These are phyloP conservation scores for Elaeis oleifera DNA, from an alignment of 202 grass and related monocot species.

Conservation along the genomic window DNA sequence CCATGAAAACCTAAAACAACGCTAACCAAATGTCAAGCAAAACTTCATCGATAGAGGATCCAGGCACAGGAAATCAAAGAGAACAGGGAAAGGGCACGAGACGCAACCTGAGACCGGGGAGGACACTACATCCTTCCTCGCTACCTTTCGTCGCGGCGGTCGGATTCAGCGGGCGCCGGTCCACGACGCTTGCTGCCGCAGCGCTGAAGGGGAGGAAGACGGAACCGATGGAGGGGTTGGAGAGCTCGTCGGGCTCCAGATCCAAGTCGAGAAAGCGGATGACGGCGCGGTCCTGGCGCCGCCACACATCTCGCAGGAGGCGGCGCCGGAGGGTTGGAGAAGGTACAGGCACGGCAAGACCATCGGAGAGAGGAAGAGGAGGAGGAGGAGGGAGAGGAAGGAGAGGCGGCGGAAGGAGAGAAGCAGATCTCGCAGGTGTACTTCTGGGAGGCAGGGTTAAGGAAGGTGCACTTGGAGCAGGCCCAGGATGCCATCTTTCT, in stretches of 20 bases:
- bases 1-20: no score
- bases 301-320: conserved; percentile 15
- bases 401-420: not conserved
- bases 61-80: no score
- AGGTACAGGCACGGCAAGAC: conserved; percentile 24
- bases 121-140: not conserved
- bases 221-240: conserved; percentile 17
- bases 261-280: not conserved
- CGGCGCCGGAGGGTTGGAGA: conserved; percentile 15
- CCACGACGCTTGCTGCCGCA: conserved; percentile 14
- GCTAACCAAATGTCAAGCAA: no score
- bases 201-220: conserved; percentile 21
- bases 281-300: not conserved
- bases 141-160: not conserved
- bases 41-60: no score
- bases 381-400: not conserved
- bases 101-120: not conserved
- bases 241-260: conserved; percentile 16
- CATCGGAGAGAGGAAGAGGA: conserved; percentile 3
- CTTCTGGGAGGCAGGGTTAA: conserved; percentile 17
- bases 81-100: not conserved
- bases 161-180: not conserved
- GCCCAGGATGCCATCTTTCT: conserved; percentile 6
- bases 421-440: conserved; percentile 19
- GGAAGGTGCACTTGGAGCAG: conserved; percentile 18